Percentiles rank a stretch among this genome's conserved stretches.
These are phyloP conservation scores for Aphanomyces cochlioides DNA, from an alignment of 352 stramenopile genomes.

Conservation along the genomic window DNA sequence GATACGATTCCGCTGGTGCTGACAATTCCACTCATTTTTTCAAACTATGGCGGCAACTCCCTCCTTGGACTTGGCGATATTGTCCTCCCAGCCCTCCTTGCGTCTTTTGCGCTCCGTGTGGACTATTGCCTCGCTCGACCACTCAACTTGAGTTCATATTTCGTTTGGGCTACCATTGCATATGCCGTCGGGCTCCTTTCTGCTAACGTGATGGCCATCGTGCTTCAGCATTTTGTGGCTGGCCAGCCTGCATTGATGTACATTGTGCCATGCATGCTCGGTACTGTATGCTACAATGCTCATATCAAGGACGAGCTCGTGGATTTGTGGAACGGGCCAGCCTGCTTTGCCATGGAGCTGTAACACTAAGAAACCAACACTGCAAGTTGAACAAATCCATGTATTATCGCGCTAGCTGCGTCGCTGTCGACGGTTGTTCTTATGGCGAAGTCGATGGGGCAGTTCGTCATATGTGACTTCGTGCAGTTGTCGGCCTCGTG, in stretches of 20 bases:
- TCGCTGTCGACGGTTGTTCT: no score
- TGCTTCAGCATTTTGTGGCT: conserved; percentile 76
- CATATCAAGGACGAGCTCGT: conserved; percentile 54
- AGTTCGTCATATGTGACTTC: no score
- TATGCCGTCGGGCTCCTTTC: conserved; percentile 90
- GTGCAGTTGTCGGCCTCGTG: no score
- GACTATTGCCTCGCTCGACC: conserved; percentile 72
- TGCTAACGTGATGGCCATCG: conserved; percentile 90
- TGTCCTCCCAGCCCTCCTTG: conserved; percentile 87
- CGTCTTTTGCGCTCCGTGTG: conserved; percentile 89
- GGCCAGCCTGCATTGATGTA: conserved; percentile 95
- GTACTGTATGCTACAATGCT: conserved; percentile 54
- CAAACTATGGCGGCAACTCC: conserved; percentile 80
- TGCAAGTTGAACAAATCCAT: no score
- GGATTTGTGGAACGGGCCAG: conserved; percentile 73
- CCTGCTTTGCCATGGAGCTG: neutral
- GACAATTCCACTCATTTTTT: conserved; percentile 87
- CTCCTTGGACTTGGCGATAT: conserved; percentile 93
- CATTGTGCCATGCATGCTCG: conserved; percentile 87
- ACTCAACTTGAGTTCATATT: conserved; percentile 76
- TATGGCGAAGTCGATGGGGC: no score
- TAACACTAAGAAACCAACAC: neutral
- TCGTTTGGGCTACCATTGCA: conserved; percentile 43
- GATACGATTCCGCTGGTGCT: conserved; percentile 57
- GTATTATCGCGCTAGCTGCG: no score